Evolutionary conservation across 768 basidiomycete genomes (phyloP), one percentile per base, ranked within the genome.

Genomic region (Suillus paluster): DNA sequence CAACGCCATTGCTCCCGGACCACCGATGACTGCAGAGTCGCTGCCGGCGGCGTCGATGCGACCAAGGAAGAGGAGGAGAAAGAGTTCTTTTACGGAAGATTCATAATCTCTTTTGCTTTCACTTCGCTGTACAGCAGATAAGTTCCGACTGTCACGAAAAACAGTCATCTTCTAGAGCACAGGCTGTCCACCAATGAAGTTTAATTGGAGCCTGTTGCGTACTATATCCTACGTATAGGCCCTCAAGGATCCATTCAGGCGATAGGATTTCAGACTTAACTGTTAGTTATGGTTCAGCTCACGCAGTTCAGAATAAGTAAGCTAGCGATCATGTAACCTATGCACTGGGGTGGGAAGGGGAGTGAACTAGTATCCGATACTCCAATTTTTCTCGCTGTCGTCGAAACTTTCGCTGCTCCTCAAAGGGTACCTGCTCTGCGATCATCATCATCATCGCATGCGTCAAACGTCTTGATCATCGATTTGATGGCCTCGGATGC

Each of bases 11-110:
- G 53, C 36, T 25, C 53, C 53, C 21, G 17, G 38, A 55, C 15
- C 12, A 15, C 12, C 53, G 17, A 55, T 17, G 9, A 11, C 52
- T 49, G 8, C 21, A 10, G 34, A 23, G 53, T 38, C 17, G 36
- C 36, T 38, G 17, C 53, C 38, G 10, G 19, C 49, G 9, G 17
- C 23, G 10, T 54, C 53, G 36, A 55, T 10, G 36, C 53, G 36
- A 38, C 15, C 53, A 1, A 55, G 23, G 53, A 55, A 55, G 36
- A 55, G 53, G 17, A 55, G 53, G 34, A 55, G 53, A 38, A 25
- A 38, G 17, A 25, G 36, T 21, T 55, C 53, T 38, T 25, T 55
- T 25, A 11, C 36, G 10, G 53, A 38, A 38, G 36, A 38, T 11
- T 55, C 53, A 25, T 55, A 55, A 23, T 19, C 21, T 12, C 15